Evolutionary conservation across 495 filamentous ascomycete genomes (phyloP).

Genomic region (Pyrenopolyporus hunteri): DNA sequence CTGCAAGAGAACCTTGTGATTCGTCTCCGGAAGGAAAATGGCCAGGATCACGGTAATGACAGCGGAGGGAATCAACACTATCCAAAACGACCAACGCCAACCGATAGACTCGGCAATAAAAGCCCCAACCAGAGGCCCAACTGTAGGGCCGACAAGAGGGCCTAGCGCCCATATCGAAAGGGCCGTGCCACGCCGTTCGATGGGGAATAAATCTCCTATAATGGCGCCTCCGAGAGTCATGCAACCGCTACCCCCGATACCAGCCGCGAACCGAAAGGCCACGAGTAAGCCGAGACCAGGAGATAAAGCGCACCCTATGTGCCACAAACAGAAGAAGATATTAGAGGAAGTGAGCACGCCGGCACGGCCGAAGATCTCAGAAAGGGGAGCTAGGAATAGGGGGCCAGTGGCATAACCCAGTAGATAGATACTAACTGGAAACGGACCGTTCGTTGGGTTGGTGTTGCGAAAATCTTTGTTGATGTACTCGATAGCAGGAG

Average conservation of each 20-base stretch:
- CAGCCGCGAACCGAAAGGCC: conserved; percentile 69
- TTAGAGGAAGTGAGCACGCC: conserved; percentile 67
- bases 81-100: conserved; percentile 68
- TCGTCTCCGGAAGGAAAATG: conserved; percentile 60
- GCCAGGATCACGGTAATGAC: conserved; percentile 50
- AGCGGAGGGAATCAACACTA: conserved; percentile 57
- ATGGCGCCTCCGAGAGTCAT: conserved; percentile 60
- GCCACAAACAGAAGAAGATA: conserved; percentile 70
- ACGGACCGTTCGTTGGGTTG: conserved; percentile 39
- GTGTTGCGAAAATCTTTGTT: conserved; percentile 58
- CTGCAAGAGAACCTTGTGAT: conserved; percentile 57
- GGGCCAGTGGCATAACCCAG: conserved; percentile 54
- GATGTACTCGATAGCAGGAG: conserved; percentile 62
- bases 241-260: conserved; percentile 63
- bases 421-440: conserved; percentile 53
- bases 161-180: conserved; percentile 58
- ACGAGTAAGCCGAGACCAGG: conserved; percentile 64
- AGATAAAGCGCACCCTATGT: conserved; percentile 71
- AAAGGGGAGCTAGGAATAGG: conserved; percentile 63
- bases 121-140: conserved; percentile 59
- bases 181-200: conserved; percentile 62
- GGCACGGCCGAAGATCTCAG: conserved; percentile 75
- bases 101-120: conserved; percentile 59
- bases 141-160: conserved; percentile 47
- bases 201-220: conserved; percentile 62